phyloP scores from a whole-genome alignment of 345 rosid genomes.

The Leavenworthia alabamica region DNA sequence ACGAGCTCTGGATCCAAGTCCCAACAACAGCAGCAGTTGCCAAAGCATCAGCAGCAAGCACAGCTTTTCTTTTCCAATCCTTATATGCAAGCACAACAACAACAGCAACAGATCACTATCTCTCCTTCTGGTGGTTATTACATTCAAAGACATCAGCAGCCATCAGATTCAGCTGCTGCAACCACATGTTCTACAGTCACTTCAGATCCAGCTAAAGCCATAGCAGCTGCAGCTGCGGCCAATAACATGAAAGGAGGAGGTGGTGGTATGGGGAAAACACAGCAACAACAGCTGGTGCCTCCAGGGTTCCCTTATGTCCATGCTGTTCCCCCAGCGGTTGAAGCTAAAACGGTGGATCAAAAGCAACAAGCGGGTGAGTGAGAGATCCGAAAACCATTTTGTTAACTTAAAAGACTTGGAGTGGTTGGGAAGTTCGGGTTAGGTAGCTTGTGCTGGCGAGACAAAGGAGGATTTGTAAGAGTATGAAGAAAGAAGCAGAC shows the following conservation, averaged over 20 bases:
- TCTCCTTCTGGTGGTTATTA: no score
- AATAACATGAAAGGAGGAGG: conserved; percentile 66
- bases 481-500: conserved; percentile 5
- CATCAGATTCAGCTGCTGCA: conserved; percentile 30
- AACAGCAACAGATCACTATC: no score
- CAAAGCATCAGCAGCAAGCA: conserved; percentile 54
- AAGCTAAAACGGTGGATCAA: conserved; percentile 80
- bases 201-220: conserved; percentile 73
- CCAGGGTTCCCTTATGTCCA: conserved; percentile 61
- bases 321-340: conserved; percentile 50
- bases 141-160: conserved; percentile 66
- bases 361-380: conserved; percentile 86
- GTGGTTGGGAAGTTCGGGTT: conserved; percentile 25
- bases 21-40: conserved; percentile 52
- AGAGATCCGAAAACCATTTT: conserved; percentile 14
- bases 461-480: neutral
- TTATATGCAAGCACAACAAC: conserved; percentile 47
- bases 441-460: conserved; percentile 30
- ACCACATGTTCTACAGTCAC: conserved; percentile 48
- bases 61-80: conserved; percentile 53
- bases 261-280: conserved; percentile 46
- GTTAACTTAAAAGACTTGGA: neutral
- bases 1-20: conserved; percentile 49
- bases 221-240: conserved; percentile 41
- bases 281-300: conserved; percentile 48